phyloP scores from a whole-genome alignment of 1,139 yeast species.

The Taiozyma sp. region DNA sequence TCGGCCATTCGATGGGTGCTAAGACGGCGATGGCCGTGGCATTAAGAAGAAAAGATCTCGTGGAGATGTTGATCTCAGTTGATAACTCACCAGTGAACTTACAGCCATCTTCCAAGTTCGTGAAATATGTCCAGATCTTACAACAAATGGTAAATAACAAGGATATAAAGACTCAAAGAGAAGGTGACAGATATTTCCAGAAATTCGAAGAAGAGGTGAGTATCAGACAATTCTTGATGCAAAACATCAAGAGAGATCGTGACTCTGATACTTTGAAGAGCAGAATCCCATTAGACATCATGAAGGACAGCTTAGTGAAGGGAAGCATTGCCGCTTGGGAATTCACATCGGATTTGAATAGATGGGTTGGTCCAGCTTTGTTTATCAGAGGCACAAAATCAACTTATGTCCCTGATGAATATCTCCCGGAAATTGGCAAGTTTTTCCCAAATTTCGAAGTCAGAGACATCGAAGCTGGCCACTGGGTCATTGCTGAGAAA shows the following conservation, averaged over 20 bases:
- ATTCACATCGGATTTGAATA: constrained; percentile 45
- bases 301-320: constrained; percentile 59
- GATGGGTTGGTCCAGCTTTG: constrained; percentile 70
- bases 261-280: constrained; percentile 34
- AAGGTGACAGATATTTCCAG: constrained; percentile 63
- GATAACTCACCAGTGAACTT: constrained; percentile 87
- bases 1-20: constrained; percentile 98
- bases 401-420: constrained; percentile 81
- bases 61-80: constrained; percentile 65
- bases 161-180: constrained; percentile 48
- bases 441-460: constrained; percentile 79
- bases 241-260: constrained; percentile 53
- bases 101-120: constrained; percentile 54
- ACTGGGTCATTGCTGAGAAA: constrained; percentile 84
- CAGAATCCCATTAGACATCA: constrained; percentile 65
- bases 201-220: constrained; percentile 55
- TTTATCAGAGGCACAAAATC: constrained; percentile 81
- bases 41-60: constrained; percentile 61
- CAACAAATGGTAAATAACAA: constrained; percentile 43
- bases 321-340: constrained; percentile 80
- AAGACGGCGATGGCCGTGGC: constrained; percentile 89
- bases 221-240: constrained; percentile 76
- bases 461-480: constrained; percentile 78
- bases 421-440: constrained; percentile 65
- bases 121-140: constrained; percentile 63